Evolutionary conservation across 2,329 filamentous ascomycete genomes (phyloP).

Genomic region (Ophiosphaerella narmari): DNA sequence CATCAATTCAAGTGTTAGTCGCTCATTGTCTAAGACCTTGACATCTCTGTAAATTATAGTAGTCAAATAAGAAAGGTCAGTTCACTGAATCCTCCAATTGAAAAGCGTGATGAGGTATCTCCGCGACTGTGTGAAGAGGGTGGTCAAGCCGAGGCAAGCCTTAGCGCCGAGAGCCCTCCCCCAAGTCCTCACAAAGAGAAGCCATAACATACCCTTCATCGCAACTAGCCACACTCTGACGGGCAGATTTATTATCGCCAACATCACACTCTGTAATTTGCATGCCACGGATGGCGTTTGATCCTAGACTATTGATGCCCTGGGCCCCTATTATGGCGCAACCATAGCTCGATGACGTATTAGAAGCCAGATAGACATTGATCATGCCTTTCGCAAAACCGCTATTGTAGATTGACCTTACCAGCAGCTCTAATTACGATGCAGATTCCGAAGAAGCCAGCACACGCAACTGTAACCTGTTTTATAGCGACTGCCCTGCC

Average conservation of each 20-base stretch:
- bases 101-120: not conserved
- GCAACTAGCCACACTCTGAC: not conserved
- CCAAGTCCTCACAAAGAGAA: not conserved
- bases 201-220: not conserved
- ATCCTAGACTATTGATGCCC: too few species aligned
- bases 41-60: too few species aligned
- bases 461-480: conserved; percentile 31
- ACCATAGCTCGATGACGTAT: conserved; percentile 25
- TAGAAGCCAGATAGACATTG: conserved; percentile 1
- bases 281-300: too few species aligned
- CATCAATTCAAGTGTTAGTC: conserved; percentile 8
- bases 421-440: conserved; percentile 10
- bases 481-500: conserved; percentile 39
- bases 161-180: not conserved
- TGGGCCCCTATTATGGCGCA: too few species aligned
- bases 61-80: not conserved
- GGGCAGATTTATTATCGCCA: too few species aligned
- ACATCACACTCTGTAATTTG: too few species aligned
- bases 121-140: too few species aligned
- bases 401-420: conserved; percentile 1
- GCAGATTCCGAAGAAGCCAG: conserved; percentile 28
- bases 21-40: not conserved
- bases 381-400: not conserved
- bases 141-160: conserved; percentile 1
- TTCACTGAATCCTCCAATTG: not conserved